phyloP scores from a whole-genome alignment of 306 rosid genomes.

The Acacia melanoxylon region DNA sequence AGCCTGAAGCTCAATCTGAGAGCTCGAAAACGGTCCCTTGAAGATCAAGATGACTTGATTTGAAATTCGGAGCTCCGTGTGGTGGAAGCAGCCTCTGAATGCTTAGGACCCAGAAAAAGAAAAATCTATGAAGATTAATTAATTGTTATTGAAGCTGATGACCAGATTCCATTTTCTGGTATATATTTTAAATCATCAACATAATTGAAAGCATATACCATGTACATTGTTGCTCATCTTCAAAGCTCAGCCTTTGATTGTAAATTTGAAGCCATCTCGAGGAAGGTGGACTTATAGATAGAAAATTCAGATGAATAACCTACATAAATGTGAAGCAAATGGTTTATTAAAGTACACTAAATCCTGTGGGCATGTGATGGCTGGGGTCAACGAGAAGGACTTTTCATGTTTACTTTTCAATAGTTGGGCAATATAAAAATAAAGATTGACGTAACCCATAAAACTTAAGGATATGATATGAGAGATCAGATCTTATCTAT shows the following conservation, averaged over 20 bases:
- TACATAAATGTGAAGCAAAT: not conserved
- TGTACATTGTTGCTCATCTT: not conserved
- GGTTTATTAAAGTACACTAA: not conserved
- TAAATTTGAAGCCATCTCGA: not conserved
- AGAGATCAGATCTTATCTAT: not conserved
- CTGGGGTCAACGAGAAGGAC: not conserved
- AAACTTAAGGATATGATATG: not conserved
- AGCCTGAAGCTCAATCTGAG: constrained; percentile 77
- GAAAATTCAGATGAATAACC: not conserved
- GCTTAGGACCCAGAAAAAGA: not conserved
- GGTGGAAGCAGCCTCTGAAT: constrained; percentile 23
- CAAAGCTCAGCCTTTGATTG: not conserved
- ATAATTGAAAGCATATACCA: not conserved
- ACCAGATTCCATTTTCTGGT: constrained; percentile 6
- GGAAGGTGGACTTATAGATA: not conserved
- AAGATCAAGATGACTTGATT: constrained; percentile 77
- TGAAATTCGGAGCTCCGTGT: constrained; percentile 38
- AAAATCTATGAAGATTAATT: constrained; percentile 2
- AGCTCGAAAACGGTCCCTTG: constrained; percentile 86
- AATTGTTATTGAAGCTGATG: constrained; percentile 6
- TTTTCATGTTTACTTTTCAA: not conserved
- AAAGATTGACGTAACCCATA: not conserved
- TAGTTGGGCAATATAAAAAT: not conserved
- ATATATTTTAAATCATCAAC: not conserved
- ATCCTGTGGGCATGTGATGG: not conserved